Evolutionary conservation across 805 yeast species (phyloP), one percentile per base, ranked within the genome.

Genomic region (Nakazawaea pomicola): DNA sequence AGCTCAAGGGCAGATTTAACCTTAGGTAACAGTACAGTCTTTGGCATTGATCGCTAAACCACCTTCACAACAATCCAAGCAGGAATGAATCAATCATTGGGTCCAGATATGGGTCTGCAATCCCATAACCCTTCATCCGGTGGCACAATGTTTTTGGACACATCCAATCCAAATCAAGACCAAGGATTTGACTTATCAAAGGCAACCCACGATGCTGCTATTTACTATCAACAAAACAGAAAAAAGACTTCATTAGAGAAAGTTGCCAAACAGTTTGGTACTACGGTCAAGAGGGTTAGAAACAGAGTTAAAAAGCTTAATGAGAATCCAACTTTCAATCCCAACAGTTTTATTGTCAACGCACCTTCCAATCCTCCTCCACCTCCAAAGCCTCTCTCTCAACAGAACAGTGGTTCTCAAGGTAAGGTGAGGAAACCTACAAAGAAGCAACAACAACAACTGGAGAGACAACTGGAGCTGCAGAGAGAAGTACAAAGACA

Each of bases 221-320:
- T 41, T 7, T 41, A 36, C 19, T 41, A 41, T 29, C 37, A 32
- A 28, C 44, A 36, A 21, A 36, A 41, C 34, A 28, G 37, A 8
- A 41, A 41, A 30, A 41, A 36, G 41, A 41, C 44, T 5, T 36
- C 41, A 5, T 41, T 41, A 35, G 44, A 41, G 37, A 41, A 41
- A 32, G 44, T 41, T 19, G 44, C 44, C 20, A 41, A 41, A 20
- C 44, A 41, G 17, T 41, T 36, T 17, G 44, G 44, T 5, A 41
- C 44, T 18, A 41, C 44, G 9, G 44, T 41, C 15, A 41, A 41
- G 34, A 36, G 44, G 16, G 44, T 41, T 15, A 36, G 44, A 31
- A 41, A 41, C 18, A 36, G 37, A 19, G 44, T 41, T 12, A 41
- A 41, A 12, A 41, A 41, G 18, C 28, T 41, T 29, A 36, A 28